Evolutionary conservation across 257 asterid species (phyloP).

Genomic region (Nicotiana noctiflora): DNA sequence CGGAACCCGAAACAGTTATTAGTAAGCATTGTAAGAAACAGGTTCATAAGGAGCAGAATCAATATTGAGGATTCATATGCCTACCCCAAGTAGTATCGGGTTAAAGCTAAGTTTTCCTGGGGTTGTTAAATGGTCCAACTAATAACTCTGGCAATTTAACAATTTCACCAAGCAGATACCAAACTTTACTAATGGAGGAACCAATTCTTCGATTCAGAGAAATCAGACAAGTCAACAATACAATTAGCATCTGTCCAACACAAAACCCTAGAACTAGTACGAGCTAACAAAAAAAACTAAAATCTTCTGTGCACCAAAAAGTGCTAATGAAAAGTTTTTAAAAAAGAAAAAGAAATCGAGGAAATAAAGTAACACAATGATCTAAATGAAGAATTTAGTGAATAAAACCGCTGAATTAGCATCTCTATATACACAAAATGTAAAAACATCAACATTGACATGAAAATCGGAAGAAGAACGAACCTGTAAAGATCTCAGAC

Average conservation of each 20-base stretch:
- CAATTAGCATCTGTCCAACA: neutral
- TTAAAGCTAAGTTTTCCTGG: conserved; percentile 16
- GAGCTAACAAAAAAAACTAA: neutral
- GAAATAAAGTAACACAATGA: neutral
- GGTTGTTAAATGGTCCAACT: neutral
- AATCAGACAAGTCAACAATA: neutral
- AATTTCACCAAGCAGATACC: neutral
- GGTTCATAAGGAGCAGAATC: neutral
- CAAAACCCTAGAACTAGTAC: conserved; percentile 9
- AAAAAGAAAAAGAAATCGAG: neutral
- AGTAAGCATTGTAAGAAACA: neutral
- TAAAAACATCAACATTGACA: neutral
- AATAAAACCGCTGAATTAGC: neutral
- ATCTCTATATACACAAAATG: neutral
- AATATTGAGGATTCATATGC: conserved; percentile 2
- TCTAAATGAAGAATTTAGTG: neutral
- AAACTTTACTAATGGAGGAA: neutral
- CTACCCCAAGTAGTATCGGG: neutral
- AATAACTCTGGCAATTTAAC: neutral
- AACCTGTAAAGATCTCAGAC: conserved; percentile 9
- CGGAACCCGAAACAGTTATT: neutral
- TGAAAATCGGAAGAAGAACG: neutral
- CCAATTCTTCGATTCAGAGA: neutral
- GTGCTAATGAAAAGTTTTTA: neutral
- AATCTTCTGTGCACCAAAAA: neutral